Conservation (phyloP, 805 yeast genomes). For the Kregervanrija fluxuum region DNA sequence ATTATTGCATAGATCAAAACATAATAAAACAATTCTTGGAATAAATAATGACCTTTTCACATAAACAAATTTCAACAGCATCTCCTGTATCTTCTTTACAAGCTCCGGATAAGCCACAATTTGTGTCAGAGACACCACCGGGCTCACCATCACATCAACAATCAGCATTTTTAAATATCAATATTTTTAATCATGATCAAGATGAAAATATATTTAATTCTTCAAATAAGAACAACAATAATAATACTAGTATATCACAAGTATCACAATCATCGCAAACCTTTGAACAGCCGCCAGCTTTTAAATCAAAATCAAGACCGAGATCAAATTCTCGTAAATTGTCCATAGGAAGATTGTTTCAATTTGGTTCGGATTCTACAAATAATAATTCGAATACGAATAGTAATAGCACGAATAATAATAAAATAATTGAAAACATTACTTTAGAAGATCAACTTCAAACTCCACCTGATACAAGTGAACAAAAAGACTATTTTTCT, state of each 20-base stretch:
- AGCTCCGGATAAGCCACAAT: background rate
- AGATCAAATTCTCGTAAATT: conserved; percentile 33
- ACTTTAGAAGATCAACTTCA: conserved; percentile 8
- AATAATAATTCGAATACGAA: background rate
- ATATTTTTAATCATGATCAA: no score
- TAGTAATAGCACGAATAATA: conserved; percentile 6
- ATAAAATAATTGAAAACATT: conserved; percentile 5
- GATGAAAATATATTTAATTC: no score
- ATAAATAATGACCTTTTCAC: background rate
- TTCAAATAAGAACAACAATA: background rate
- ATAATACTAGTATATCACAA: background rate
- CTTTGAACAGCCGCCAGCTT: conserved; percentile 8
- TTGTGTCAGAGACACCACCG: conserved; percentile 1
- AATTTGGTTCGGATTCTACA: conserved; percentile 26
- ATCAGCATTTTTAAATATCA: no score
- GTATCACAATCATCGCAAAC: background rate
- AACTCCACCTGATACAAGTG: conserved; percentile 17
- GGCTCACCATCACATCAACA: conserved; percentile 4
- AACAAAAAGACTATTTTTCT: conserved; percentile 1
- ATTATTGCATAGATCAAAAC: no score
- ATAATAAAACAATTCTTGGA: no score
- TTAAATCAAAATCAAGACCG: conserved; percentile 26
- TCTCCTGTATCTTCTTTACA: background rate
- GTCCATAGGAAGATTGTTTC: conserved; percentile 32
- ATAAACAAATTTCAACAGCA: background rate